Evolutionary conservation across 2,329 filamentous ascomycete species (phyloP), one percentile per base, ranked within the genome.

Genomic region (Trichoderma afroharzianum): DNA sequence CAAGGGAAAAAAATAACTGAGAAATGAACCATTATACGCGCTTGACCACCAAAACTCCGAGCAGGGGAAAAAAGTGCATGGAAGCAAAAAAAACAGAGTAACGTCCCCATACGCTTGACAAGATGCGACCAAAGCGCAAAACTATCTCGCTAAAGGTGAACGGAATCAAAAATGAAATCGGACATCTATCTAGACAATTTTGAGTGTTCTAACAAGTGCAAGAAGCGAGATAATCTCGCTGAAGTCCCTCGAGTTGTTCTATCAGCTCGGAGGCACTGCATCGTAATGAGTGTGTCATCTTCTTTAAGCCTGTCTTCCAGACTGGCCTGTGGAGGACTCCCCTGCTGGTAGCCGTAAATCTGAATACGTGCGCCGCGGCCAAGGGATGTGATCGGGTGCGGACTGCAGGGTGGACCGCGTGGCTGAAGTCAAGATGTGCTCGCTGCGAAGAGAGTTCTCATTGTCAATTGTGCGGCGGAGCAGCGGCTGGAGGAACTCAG

Each of bases 401-500:
- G n/a, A 33, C 47, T 63, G 71, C 21, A 63, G 15, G 12, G 71
- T 63, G 5, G 71, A 63, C 50, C 58, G 64, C 33, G 71, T 69
- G 28, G 70, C 63, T 8, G 71, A 69, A 24, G 64, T 72, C 47
- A 43, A 18, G 18, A 62, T 63, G 6, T 47, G 63, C 43, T 63
- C 66, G n/a, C 32, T 63, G 55, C 39, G 76, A 62, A 11, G 74
- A 11, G 73, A 73, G 39, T 75, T 76, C 72, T 85, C 84, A 9
- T 78, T 78, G 53, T 83, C 82, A 18, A 88, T 77, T 9, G 82
- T 83, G 26, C 83, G 82, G 30, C 86, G 83, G 47, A 90, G 83
- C 74, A 87, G 81, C 63, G 83, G 83, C 73, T 87, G 88, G 47
- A 90, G 81, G 61, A 85, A 85, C 57, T 87, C 85, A 18, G 88